Evolutionary conservation across 768 basidiomycete species (phyloP), one percentile per base, ranked within the genome.

Genomic region (Auricularia auricula-judae): DNA sequence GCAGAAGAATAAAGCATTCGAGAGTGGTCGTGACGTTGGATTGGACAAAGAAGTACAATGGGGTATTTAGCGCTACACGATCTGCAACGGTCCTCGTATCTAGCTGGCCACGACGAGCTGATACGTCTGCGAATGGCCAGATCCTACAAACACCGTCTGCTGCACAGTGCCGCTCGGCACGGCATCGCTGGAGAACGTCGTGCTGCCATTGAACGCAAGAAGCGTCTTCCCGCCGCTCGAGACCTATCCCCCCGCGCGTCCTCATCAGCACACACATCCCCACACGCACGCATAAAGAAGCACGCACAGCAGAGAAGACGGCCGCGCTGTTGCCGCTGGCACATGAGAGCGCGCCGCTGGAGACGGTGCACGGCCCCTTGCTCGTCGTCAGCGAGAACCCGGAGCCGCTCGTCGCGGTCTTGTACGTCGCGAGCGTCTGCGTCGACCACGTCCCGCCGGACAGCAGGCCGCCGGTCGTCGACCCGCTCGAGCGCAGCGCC

Each of bases 371-470:
- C 62, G 71, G 75, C 14, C 85, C 85, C 71, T 85, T 86, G 11
- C 82, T 83, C 29, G 83, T 83, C 33, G 76, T 76, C 75, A 86
- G 76, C 10, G 82, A 85, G 74, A 86, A 85, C 68, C 80, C 78
- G 7, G 76, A 76, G 29, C 77, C 68, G 18, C 77, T 74, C 36
- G 83, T 82, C 7, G 80, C 77, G 35, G 82, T 65, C 1, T 80
- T 81, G 68, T 79, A 82, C 2, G 84, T 85, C 12, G 83, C 84
- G 39, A 80, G 75, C 7, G 84, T 85, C 71, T 86, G 84, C 10
- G 81, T 82, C 7, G 82, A 84, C 83, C 83, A 85, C 12, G 82
- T 85, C 21, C 83, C 85, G 7, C 68, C 70, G 1, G 81, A 78
- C 47, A 86, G 76, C 29, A 86, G 78, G 14, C 83, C 84, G 7